Evolutionary conservation across 768 basidiomycete genomes (phyloP), one percentile per base, ranked within the genome.

Genomic region (Trametes cinnabarina): DNA sequence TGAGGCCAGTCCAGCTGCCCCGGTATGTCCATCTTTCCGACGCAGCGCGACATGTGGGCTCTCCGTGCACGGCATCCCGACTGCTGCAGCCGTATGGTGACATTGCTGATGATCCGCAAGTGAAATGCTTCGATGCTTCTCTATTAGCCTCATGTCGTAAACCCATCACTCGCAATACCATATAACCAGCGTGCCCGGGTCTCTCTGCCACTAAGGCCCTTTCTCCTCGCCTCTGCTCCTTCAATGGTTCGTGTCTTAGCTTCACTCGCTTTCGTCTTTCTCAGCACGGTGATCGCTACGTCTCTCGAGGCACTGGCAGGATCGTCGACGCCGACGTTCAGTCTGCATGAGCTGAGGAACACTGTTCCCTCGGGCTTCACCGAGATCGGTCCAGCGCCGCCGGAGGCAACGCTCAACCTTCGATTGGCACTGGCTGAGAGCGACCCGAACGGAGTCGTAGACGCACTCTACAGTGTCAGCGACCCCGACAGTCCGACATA

Each of bases 381-480:
- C 9, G 56, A 60, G 37, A 55, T 60, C 12, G 72, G 72, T 22
- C 48, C 69, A 10, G 73, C 75, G 1, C 44, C 69, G 8, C 60
- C 66, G 2, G 66, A 72, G 51, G 58, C 68, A 1, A 63, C 64
- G 3, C 64, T 80, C 35, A 72, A 65, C 43, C 64, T 78, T 42
- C 74, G 75, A 37, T 62, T 78, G 39, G 76, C 71, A 6, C 70
- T 78, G 46, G 65, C 66, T 28, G 72, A 73, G 51, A 69, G 57
- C 44, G 63, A 78, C 60, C 69, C 72, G 17, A 52, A 51, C 15
- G 75, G 75, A 4, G 67, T 78, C n/a, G 69, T 76, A 48, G 65
- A 72, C 48, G 68, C 67, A 5, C 69, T 77, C 11, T 65, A 69
- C 56, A 70, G 67, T 32, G 74, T 77, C 61, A 75, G 73, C 57